phyloP scores from a whole-genome alignment of 108 stramenopile species.

The Skeletonema tropicum region DNA sequence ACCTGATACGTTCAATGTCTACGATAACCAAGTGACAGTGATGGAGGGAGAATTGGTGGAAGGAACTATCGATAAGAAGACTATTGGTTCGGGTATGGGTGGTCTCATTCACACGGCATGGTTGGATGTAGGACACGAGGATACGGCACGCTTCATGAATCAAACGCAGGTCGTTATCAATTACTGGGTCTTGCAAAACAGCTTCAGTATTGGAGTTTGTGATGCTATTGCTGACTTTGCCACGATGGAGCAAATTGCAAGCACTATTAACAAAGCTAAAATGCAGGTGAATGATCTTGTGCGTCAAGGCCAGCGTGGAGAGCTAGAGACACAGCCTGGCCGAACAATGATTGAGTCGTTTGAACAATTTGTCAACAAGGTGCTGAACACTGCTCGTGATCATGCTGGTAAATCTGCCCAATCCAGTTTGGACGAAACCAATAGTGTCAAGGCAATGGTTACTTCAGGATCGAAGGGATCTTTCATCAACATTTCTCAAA shows the following conservation, averaged over 20 bases:
- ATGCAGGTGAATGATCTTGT: conserved; percentile 93
- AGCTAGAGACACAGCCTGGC: conserved; percentile 96
- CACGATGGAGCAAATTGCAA: conserved; percentile 95
- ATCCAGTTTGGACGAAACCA: conserved; percentile 89
- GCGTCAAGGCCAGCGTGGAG: conserved; percentile 94
- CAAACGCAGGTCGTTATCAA: conserved; percentile 95
- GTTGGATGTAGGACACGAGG: conserved; percentile 95
- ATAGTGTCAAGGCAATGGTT: conserved; percentile 98
- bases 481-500: conserved; percentile 99
- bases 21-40: conserved; percentile 91
- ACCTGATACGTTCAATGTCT: conserved; percentile 90
- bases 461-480: conserved; percentile 97
- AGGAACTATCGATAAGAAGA: conserved; percentile 98
- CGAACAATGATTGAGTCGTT: conserved; percentile 98
- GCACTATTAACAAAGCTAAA: conserved; percentile 97
- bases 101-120: conserved; percentile 97
- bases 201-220: conserved; percentile 97
- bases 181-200: conserved; percentile 93
- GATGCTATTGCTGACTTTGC: conserved; percentile 96
- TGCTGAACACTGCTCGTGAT: conserved; percentile 95
- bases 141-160: conserved; percentile 96
- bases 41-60: conserved; percentile 92
- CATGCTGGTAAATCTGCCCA: conserved; percentile 96
- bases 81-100: conserved; percentile 94
- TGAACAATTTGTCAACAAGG: conserved; percentile 97